Percentiles rank a stretch among this genome's conserved stretches.
Evolutionary conservation across 331 rosid genomes (phyloP).

Genomic region (Ulmus americana): DNA sequence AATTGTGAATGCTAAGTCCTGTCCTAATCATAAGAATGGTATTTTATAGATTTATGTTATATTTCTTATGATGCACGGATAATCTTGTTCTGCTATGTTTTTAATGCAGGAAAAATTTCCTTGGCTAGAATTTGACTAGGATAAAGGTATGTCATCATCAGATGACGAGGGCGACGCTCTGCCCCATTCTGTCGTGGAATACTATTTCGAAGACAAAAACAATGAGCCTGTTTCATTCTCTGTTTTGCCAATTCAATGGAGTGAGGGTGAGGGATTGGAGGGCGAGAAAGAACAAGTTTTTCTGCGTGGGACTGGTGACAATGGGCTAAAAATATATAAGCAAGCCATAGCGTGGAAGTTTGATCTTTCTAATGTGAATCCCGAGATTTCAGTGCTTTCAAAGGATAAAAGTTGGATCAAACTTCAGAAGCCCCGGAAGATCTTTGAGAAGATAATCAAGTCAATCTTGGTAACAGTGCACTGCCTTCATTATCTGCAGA

Average conservation of each 20-base stretch:
- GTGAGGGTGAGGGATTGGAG: slow-evolving; percentile 27
- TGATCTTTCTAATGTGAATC: slow-evolving; percentile 38
- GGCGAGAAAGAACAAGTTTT: slow-evolving; percentile 26
- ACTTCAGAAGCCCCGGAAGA: slow-evolving; percentile 63
- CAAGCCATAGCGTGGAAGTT: slow-evolving; percentile 67
- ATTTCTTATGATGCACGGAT: neutral
- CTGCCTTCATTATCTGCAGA: slow-evolving; percentile 44
- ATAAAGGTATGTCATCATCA: slow-evolving; percentile 39
- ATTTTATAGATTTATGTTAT: too few species aligned
- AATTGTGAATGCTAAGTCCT: too few species aligned
- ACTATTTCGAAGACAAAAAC: slow-evolving; percentile 52
- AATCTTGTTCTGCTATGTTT: neutral
- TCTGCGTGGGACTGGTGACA: slow-evolving; percentile 41
- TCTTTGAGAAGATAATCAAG: slow-evolving; percentile 44
- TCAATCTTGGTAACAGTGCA: slow-evolving; percentile 48
- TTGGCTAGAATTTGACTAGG: neutral
- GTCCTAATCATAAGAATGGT: too few species aligned
- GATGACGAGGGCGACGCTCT: slow-evolving; percentile 45
- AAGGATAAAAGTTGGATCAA: slow-evolving; percentile 49
- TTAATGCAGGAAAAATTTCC: neutral
- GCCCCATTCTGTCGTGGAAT: slow-evolving; percentile 36
- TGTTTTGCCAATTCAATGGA: slow-evolving; percentile 62
- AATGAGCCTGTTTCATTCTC: slow-evolving; percentile 46
- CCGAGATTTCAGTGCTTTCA: slow-evolving; percentile 51
- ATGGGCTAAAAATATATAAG: slow-evolving; percentile 40